Base-by-base conservation (phyloP, 2,329 filamentous ascomycete genomes). In the Massarina eburnea region DNA sequence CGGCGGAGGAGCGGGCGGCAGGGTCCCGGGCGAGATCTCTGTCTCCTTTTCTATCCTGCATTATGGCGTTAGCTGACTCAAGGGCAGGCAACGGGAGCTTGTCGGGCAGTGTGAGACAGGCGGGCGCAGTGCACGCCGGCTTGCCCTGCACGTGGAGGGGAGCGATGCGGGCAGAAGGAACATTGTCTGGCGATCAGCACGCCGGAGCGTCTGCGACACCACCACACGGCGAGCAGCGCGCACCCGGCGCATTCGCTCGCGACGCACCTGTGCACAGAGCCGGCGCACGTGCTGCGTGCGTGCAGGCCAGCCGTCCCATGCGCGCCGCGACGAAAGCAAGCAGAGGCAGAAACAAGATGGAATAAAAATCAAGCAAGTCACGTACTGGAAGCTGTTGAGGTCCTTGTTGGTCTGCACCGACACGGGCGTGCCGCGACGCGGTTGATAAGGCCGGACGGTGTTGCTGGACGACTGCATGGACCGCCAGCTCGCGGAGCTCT, bases 401-500 rank as follows among this genome's bases (percentile, higher is more conserved):
- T 76, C 74, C 57, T 80, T 79, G 62, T 80, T 76, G 2, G 79
- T 83, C 68, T 79, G 80, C 57, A 86, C 76, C 43, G 77, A 69
- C 21, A 71, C 61, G 49, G 68, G 69, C 12, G 68, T 67, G 46
- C 64, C 66, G 54, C 68, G 67, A 43, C 60, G 57, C 72, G 75
- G 59, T 19, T 56, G 51, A 72, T 71, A 55, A 48, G 71, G 71
- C 70, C 78, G 83, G 55, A 84, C 73, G 30, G 86, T 90, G 62
- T 82, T 80, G 62, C 78, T 80, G 52, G 85, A 88, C n/a, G n/a
- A 30, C 59, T 80, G 80, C 63, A 78, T 80, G 51, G 85, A 88
- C 59, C 80, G 80, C 71, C 80, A 82, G 74, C 84, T 88, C 73
- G 80, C 82, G 55, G 80, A 80, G 77, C 81, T 84, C 73, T 82